Base-by-base conservation (phyloP, 305 asterid species). In the Fraxinus ornus region DNA sequence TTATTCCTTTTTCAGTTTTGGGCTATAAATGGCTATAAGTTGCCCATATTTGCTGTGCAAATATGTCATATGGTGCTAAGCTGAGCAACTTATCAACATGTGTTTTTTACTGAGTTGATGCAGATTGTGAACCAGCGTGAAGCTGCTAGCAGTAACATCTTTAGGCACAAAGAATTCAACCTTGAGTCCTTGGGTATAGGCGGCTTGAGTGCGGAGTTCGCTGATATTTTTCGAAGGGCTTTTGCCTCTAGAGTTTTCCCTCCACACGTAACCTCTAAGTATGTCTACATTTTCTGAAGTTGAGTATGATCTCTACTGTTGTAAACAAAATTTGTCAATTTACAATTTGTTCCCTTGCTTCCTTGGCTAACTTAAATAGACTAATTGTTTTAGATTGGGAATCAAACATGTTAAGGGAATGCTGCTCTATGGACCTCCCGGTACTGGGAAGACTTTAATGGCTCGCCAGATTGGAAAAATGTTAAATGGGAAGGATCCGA, bases 381-480 rank as follows among this genome's bases (percentile, higher is more conserved):
- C 78, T 17, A 70, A 81, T 76, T 81, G 36, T 87, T 85, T 74
- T 86, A 97, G 99, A 83, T 91, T 95, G 86, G 99, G 99, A 62
- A 93, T 97, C 89, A 95, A 93, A 89, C 99, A 97, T 87, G 99
- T 97, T 57, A 97, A 97, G 85, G 99, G 99, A 88, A 97, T 97
- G 98, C 91, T 97, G 86, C 98, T 97, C 76, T 89, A 57, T 87
- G 99, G 98, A 82, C 98, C 98, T 83, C 98, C 99, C 88, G 99
- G 99, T 85, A 97, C 99, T 79, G 99, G 98, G 76, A 97, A 97
- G 92, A 97, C 99, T 75, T 89, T 94, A 80, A 95, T 97, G 97
- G 99, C 99, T 87, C 98, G 99, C 30, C 99, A 97, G 92, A 97
- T 97, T 86, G 99, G 99, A 68, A 97, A 94, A 85, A 93, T 97